phyloP scores from a whole-genome alignment of 2,329 filamentous ascomycete genomes.

The Ploettnerulaceae sp. region DNA sequence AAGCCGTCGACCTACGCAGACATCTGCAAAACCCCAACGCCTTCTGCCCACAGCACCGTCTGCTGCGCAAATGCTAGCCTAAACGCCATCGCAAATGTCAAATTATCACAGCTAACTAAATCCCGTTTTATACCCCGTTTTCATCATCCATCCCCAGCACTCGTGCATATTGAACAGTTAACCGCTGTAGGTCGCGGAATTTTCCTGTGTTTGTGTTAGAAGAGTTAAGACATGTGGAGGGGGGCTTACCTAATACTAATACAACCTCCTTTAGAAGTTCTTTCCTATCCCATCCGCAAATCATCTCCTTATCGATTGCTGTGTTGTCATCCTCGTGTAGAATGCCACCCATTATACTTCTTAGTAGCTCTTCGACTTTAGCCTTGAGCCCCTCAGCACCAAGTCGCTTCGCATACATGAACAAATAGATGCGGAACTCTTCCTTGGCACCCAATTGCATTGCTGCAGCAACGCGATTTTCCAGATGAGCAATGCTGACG shows the following conservation, averaged over 20 bases:
- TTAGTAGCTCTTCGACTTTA: conserved; percentile 90
- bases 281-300: conserved; percentile 88
- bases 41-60: background rate
- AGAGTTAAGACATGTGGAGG: background rate
- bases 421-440: conserved; percentile 90
- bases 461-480: conserved; percentile 89
- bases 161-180: conserved; percentile 92
- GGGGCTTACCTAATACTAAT: conserved; percentile 75
- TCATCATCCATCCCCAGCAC: conserved; percentile 57
- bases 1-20: conserved; percentile 5
- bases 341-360: conserved; percentile 71
- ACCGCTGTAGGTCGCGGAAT: conserved; percentile 87
- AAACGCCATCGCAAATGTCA: conserved; percentile 25
- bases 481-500: conserved; percentile 89
- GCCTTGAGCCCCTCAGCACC: conserved; percentile 80
- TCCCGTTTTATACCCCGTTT: conserved; percentile 16
- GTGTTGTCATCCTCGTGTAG: conserved; percentile 50
- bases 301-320: conserved; percentile 59
- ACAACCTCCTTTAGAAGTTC: conserved; percentile 88
- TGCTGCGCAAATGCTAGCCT: conserved; percentile 6
- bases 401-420: conserved; percentile 95
- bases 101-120: background rate
- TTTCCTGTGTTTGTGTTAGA: conserved; percentile 57
- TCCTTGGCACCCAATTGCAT: conserved; percentile 79
- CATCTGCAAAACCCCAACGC: conserved; percentile 4